A percentile compares a stretch with the other conserved stretches of the same genome.
Evolutionary conservation across 768 basidiomycete species (phyloP).

Genomic region (Leccinum fibrillosum): DNA sequence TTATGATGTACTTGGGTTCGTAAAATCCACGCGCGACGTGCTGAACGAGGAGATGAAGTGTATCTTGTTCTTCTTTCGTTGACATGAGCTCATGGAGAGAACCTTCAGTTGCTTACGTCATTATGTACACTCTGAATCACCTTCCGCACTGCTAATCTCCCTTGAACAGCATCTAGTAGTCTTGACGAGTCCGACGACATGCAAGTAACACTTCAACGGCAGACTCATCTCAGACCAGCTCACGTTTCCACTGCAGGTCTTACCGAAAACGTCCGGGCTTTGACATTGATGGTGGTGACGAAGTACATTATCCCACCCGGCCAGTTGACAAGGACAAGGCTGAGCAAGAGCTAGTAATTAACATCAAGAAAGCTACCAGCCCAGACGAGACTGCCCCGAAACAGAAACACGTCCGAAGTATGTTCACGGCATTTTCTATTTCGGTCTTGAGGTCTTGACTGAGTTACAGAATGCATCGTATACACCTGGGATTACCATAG

Average conservation of each 20-base stretch:
- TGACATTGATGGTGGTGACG: conserved; percentile 70
- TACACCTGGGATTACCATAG: conserved; percentile 99
- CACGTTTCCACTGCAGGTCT: conserved; percentile 27
- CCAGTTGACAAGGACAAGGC: conserved; percentile 99
- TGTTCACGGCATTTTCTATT: conserved; percentile 31
- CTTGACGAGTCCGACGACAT: conserved; percentile 6
- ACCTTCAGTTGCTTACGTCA: neutral
- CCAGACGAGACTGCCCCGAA: conserved; percentile 96
- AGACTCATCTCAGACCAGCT: conserved; percentile 4
- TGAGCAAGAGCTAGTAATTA: conserved; percentile 87
- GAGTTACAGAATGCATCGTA: conserved; percentile 82
- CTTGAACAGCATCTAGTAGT: no score
- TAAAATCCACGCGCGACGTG: conserved; percentile 94
- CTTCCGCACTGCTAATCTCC: no score
- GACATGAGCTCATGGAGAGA: conserved; percentile 42
- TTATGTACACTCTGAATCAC: neutral
- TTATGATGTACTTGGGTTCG: conserved; percentile 86
- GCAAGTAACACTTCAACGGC: conserved; percentile 19
- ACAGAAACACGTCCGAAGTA: conserved; percentile 99
- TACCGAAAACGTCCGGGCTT: conserved; percentile 40
- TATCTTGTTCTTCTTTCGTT: conserved; percentile 78
- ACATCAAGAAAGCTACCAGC: conserved; percentile 98
- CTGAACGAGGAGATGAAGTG: conserved; percentile 84
- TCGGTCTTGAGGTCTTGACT: conserved; percentile 13
- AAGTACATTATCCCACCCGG: conserved; percentile 89